phyloP scores from a whole-genome alignment of 768 basidiomycete genomes.

The Boletellus emodensis region DNA sequence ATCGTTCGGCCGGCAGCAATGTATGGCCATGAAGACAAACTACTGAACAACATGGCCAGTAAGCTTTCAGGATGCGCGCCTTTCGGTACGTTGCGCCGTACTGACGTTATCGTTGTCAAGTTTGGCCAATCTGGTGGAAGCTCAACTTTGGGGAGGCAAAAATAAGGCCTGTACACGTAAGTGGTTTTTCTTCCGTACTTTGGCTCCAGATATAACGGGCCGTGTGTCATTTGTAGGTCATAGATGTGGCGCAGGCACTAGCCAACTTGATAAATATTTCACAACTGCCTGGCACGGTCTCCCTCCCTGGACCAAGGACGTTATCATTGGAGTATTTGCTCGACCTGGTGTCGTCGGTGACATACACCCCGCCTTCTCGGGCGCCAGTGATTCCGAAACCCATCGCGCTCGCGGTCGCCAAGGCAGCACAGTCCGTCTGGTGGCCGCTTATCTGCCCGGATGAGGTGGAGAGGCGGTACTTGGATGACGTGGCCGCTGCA shows the following conservation, averaged over 20 bases:
- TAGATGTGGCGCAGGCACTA: conserved; percentile 92
- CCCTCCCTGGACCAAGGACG: conserved; percentile 85
- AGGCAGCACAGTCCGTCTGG: conserved; percentile 65
- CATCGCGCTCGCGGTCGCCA: conserved; percentile 61
- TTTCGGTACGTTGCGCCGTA: conserved; percentile 5
- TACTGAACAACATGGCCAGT: conserved; percentile 91
- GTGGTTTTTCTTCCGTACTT: conserved; percentile 27
- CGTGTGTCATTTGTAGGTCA: conserved; percentile 48
- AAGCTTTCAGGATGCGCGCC: conserved; percentile 31
- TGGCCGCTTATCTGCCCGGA: conserved; percentile 92
- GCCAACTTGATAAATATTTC: conserved; percentile 67
- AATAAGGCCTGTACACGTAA: conserved; percentile 88
- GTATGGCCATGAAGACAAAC: conserved; percentile 94
- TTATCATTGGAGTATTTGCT: conserved; percentile 79
- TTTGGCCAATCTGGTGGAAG: conserved; percentile 91
- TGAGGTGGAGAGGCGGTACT: conserved; percentile 82
- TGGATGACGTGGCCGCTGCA: conserved; percentile 70
- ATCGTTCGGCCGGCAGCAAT: conserved; percentile 82
- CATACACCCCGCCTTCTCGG: conserved; percentile 67
- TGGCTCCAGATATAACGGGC: conserved; percentile 12
- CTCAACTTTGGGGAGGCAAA: conserved; percentile 85
- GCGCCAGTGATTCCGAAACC: conserved; percentile 76
- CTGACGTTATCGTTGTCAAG: conserved; percentile 29
- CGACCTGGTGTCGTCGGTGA: conserved; percentile 74
- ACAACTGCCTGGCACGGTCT: conserved; percentile 62